Evolutionary conservation across 768 basidiomycete genomes (phyloP).

Genomic region (Lentinula edodes): DNA sequence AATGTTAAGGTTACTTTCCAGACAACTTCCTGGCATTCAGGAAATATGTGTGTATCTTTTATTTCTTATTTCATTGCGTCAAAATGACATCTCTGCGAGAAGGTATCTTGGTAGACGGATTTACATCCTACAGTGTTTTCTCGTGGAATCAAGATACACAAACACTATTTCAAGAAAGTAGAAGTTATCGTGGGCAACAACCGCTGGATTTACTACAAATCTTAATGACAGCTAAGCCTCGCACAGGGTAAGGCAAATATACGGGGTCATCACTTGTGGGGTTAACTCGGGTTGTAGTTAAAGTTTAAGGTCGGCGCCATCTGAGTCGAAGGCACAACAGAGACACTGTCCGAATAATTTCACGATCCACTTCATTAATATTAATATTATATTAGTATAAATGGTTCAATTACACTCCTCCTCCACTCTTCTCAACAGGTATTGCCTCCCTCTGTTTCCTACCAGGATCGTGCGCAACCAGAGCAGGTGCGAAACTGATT

Average conservation of each 20-base stretch:
- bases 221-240: neutral
- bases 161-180: neutral
- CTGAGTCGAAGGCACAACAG: too few species aligned
- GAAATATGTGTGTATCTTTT: neutral
- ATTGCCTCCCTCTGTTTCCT: conserved; percentile 32
- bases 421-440: conserved; percentile 52
- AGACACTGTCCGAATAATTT: too few species aligned
- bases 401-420: conserved; percentile 32
- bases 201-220: neutral
- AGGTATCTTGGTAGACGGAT: neutral
- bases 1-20: neutral
- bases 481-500: conserved; percentile 39
- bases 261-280: too few species aligned
- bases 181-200: neutral
- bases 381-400: neutral
- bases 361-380: too few species aligned
- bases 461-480: conserved; percentile 9
- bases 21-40: neutral
- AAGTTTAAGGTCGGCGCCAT: too few species aligned
- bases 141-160: neutral
- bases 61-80: neutral
- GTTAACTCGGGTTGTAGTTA: too few species aligned
- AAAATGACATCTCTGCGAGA: neutral
- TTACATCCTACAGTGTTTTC: neutral
- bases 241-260: neutral